Evolutionary conservation across 352 stramenopile species (phyloP).

Genomic region (Phytophthora tubulina): DNA sequence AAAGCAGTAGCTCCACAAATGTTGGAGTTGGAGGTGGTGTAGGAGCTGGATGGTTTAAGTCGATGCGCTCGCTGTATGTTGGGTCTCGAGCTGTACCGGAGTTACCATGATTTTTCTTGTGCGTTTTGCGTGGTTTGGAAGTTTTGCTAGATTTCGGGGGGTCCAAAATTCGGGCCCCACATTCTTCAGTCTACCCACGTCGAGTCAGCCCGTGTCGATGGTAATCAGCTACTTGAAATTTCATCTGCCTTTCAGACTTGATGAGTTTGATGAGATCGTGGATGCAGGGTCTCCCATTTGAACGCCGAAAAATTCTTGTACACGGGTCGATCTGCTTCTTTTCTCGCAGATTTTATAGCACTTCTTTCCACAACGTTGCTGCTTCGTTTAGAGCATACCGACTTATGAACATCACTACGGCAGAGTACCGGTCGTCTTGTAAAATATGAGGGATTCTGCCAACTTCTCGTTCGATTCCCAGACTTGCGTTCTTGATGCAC

Average conservation of each 20-base stretch:
- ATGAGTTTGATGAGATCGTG: constrained; percentile 14
- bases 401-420: constrained; percentile 18
- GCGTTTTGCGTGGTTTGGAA: background rate
- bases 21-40: background rate
- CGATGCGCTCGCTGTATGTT: background rate
- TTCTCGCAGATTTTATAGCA: background rate
- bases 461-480: background rate
- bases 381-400: constrained; percentile 3
- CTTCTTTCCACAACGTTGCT: constrained; percentile 2
- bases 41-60: background rate
- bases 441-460: background rate
- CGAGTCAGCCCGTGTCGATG: constrained; percentile 8
- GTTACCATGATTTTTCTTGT: constrained; percentile 4
- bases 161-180: background rate
- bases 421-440: constrained; percentile 10
- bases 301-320: background rate
- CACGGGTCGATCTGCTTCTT: background rate
- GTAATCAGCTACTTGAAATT: constrained; percentile 3
- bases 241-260: background rate
- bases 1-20: background rate
- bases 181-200: background rate
- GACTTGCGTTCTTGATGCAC: background rate
- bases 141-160: background rate
- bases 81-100: background rate
- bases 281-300: background rate